These are phyloP conservation scores for Westerdykella sp. DNA, from an alignment of 2,329 filamentous ascomycete genomes.

Conservation along the genomic window DNA sequence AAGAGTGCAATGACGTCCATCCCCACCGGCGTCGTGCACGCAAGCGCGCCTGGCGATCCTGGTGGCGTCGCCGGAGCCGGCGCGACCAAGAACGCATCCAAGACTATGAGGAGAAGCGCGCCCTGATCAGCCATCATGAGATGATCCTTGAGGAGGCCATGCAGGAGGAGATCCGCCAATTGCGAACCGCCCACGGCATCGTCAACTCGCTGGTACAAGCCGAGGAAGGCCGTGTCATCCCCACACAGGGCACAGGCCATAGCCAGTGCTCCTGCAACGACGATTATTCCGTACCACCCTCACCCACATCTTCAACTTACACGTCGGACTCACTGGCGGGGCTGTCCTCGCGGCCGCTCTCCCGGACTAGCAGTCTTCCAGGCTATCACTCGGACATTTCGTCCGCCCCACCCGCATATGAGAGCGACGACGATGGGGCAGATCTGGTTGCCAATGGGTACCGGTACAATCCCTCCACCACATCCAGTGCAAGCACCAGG, in stretches of 20 bases:
- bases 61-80: constrained; percentile 44
- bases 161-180: constrained; percentile 44
- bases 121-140: constrained; percentile 44
- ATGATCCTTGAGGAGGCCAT: constrained; percentile 40
- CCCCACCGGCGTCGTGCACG: constrained; percentile 51
- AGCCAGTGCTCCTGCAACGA: constrained; percentile 16
- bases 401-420: constrained; percentile 39
- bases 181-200: constrained; percentile 49
- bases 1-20: constrained; percentile 49
- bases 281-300: constrained; percentile 7
- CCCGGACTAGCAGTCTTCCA: constrained; percentile 39
- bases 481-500: constrained; percentile 16
- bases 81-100: constrained; percentile 27
- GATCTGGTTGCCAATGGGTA: constrained; percentile 40
- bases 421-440: constrained; percentile 27
- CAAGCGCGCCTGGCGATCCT: constrained; percentile 43
- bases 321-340: constrained; percentile 25
- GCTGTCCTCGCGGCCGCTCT: constrained; percentile 30
- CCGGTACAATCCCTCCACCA: constrained; percentile 30
- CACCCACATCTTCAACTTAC: constrained; percentile 28
- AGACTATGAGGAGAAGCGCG: constrained; percentile 49
- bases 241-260: constrained; percentile 1
- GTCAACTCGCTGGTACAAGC: constrained; percentile 46
- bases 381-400: constrained; percentile 40
- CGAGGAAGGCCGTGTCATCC: constrained; percentile 27